A percentile compares a stretch with the other conserved stretches of the same genome.
These are phyloP conservation scores for Micromonas commoda DNA, from an alignment of 139 green algal species.

Conservation along the genomic window DNA sequence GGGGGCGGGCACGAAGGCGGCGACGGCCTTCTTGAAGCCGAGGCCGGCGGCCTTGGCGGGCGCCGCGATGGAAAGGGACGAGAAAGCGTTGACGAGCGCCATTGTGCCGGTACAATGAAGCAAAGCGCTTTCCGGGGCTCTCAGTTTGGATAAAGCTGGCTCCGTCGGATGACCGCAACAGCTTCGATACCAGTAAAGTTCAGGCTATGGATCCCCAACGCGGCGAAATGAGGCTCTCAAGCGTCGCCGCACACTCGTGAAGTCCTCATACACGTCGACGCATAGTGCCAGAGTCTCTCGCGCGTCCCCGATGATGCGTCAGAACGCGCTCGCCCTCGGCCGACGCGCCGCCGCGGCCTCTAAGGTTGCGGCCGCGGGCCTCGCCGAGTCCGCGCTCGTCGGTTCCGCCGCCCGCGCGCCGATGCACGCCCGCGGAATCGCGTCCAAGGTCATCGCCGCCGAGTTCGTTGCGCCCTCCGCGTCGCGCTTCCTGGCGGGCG, in stretches of 20 bases:
- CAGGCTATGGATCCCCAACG: too few species aligned
- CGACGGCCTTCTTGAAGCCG: background rate
- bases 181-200: too few species aligned
- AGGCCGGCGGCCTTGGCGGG: background rate
- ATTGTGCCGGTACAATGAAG: background rate
- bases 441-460: too few species aligned
- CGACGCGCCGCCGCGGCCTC: background rate
- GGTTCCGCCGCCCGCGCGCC: background rate
- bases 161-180: too few species aligned
- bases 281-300: background rate
- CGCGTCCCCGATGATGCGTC: background rate
- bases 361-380: too few species aligned
- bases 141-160: too few species aligned
- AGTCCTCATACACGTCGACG: too few species aligned
- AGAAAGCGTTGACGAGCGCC: background rate
- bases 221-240: too few species aligned
- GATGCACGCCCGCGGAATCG: background rate
- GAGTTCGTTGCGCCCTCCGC: too few species aligned
- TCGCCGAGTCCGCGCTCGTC: background rate
- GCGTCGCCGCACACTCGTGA: too few species aligned
- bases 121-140: too few species aligned
- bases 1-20: background rate
- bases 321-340: background rate
- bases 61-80: background rate
- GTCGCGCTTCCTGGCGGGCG: too few species aligned